Base-by-base conservation (phyloP, 208 protist species). In the Wallacemonas sp. region DNA sequence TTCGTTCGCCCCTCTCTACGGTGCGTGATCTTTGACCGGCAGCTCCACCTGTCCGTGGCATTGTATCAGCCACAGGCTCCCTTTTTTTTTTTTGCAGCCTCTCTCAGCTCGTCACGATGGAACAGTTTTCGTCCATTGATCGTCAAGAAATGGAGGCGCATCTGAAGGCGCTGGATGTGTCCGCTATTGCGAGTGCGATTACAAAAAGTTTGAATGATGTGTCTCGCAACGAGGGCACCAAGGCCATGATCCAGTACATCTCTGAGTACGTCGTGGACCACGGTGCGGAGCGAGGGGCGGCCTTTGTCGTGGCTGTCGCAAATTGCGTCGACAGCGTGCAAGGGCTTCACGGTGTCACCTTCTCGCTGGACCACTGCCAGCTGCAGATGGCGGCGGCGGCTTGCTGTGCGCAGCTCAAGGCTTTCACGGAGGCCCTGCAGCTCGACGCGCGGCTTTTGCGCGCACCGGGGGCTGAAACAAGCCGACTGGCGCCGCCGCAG, bases 361-460 rank as follows among this genome's bases (percentile, higher is more conserved):
- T 70, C 33, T 27, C 37, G 13, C 9, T 29, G 6, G 54, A 27
- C 22, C 38, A 73, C 44, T 67, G 63, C 52, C 62, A 68, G 2
- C 34, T 78, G 12, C 36, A 63, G 32, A 60, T 57, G 22, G 46
- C 52, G 30, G 29, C 68, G 3, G 77, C 71, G 13, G 39, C 73
- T 15, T 69, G 66, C 68, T 78, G 77, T 52, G 38, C 59, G 24
- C 22, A 13, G 1, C 58, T 60, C 19, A 59, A 66, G 2, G 65
- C 69, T 39, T 73, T 69, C 55, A 52, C 38, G 15, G 54, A 70
- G 37, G 68, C 71, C 27, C 55, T 64, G 32, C 34, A 63, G 38
- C 24, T 73, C 12, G 72, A 68, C 58, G 42, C 53, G 3, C 42
- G 63, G 30, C 63, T 66, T 48, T 50, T 83, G 15, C 62, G 64